Conservation (phyloP, 257 asterid genomes). For the Striga asiatica region DNA sequence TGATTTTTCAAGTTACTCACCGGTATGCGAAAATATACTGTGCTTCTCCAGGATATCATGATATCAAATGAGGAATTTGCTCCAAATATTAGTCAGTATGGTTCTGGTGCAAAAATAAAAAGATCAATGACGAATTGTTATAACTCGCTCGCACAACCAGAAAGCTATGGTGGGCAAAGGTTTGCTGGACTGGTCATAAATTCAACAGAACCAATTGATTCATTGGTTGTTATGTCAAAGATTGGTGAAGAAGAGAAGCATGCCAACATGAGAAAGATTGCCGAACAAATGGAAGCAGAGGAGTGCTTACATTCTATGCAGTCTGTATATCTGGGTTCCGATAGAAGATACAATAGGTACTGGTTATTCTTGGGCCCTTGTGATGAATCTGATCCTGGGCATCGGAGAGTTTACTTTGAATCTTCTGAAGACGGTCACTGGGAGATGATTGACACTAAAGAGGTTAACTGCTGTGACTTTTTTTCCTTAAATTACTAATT, state of each 20-base stretch:
- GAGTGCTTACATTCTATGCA: slow-evolving; percentile 78
- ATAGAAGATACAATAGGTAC: slow-evolving; percentile 95
- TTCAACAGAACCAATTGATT: slow-evolving; percentile 59
- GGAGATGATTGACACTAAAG: slow-evolving; percentile 77
- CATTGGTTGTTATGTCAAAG: slow-evolving; percentile 48
- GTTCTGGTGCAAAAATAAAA: slow-evolving; percentile 86
- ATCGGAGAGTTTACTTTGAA: slow-evolving; percentile 90
- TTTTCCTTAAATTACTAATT: slow-evolving; percentile 7
- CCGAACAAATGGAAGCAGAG: slow-evolving; percentile 31
- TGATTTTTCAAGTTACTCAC: slow-evolving; percentile 3
- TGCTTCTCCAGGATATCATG: slow-evolving; percentile 43
- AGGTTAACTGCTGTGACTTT: slow-evolving; percentile 37
- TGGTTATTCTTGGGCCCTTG: slow-evolving; percentile 99
- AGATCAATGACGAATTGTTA: slow-evolving; percentile 44
- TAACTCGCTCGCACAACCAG: slow-evolving; percentile 23
- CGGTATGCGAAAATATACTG: slow-evolving; percentile 6
- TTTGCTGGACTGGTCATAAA: slow-evolving; percentile 21
- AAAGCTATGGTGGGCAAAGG: slow-evolving; percentile 21
- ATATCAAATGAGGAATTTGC: slow-evolving; percentile 25
- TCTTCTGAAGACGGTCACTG: slow-evolving; percentile 99
- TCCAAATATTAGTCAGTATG: slow-evolving; percentile 24
- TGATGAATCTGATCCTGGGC: slow-evolving; percentile 85
- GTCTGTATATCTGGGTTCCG: slow-evolving; percentile 90
- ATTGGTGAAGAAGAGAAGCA: slow-evolving; percentile 28
- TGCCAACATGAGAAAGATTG: slow-evolving; percentile 26